Evolutionary conservation across 306 rosid species (phyloP), one percentile per base, ranked within the genome.

Genomic region (Vicia sativa): DNA sequence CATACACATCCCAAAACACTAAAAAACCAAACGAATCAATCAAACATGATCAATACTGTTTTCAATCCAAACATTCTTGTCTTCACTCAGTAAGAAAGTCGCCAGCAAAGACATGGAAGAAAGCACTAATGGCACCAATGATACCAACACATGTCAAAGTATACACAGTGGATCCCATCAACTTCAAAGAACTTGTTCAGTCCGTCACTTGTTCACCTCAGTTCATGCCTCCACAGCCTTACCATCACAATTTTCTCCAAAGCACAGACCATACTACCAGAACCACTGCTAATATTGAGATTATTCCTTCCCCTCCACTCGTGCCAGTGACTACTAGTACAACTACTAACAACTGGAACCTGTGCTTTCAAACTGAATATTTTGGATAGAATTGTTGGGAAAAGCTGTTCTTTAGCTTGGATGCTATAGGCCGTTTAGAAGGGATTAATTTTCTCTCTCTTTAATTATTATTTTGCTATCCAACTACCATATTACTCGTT

Each of bases 151-250:
- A n/a, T 0, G 78, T 77, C 1, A 75, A 81, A 42, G 82, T 92
- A 3, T 92, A 87, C 87, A 83, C 78, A 58, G 96, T 92, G 1
- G 96, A 92, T 16, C 83, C 95, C 9, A 11, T 84, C 6, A 84
- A 92, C 85, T 92, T 89, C 77, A 57, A 87, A 16, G 76, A 79
- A 45, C 79, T 92, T 10, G 98, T 89, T 60, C 95, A 87, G 72
- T 75, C 74, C 23, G 92, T 92, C 55, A 92, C 96, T 7, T 84
- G 91, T 60, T 85, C 83, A 34, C 86, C 79, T 0, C 84, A 83
- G 76, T 82, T 75, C 64, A 70, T 37, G 52, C 68, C 59, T 9
- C 72, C 31, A 42, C 65, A 29, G 50, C 5, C 14, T 42, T 8
- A 6, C 37, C 67, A 54, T 1, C 71, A 55, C 11, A 19, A 34